These are phyloP conservation scores for Leishmania amazonensis DNA, from an alignment of 208 protist species.

Conservation along the genomic window DNA sequence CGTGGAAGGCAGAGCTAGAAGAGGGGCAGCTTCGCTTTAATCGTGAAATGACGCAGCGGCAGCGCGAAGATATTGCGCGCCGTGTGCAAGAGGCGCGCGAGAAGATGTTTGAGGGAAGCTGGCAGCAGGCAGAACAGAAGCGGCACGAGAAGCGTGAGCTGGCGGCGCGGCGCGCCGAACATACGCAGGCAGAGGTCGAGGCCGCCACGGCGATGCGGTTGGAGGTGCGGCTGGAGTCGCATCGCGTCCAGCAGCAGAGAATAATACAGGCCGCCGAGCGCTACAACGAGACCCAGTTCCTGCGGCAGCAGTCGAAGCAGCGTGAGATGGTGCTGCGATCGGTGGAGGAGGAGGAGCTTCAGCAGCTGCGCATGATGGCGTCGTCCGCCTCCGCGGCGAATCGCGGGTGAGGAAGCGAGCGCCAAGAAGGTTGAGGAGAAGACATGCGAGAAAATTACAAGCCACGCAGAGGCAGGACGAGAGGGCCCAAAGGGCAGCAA, in stretches of 20 bases:
- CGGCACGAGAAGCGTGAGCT: constrained; percentile 29
- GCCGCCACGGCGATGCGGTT: constrained; percentile 29
- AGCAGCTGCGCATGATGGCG: constrained; percentile 34
- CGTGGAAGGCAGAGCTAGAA: constrained; percentile 43
- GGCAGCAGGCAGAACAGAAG: constrained; percentile 27
- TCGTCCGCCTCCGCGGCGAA: constrained; percentile 10
- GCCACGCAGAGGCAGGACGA: not conserved
- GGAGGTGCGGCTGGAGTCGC: constrained; percentile 25
- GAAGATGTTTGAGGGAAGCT: constrained; percentile 23
- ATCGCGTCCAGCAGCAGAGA: constrained; percentile 27
- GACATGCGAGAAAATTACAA: not conserved
- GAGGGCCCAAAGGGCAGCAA: not conserved
- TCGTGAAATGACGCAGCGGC: constrained; percentile 25
- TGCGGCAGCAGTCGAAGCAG: constrained; percentile 31
- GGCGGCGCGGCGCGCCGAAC: constrained; percentile 12
- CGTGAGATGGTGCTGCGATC: constrained; percentile 28
- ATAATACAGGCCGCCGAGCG: constrained; percentile 23
- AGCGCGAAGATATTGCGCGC: constrained; percentile 29
- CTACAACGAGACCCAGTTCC: constrained; percentile 24
- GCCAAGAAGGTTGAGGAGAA: not conserved
- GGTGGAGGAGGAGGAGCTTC: constrained; percentile 38
- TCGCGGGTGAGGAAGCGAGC: not conserved
- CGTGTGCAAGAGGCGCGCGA: constrained; percentile 33
- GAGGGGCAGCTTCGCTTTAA: constrained; percentile 36
- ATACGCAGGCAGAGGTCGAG: constrained; percentile 23